These are phyloP conservation scores for Mycena sp. DNA, from an alignment of 1,284 basidiomycete species.

Conservation along the genomic window DNA sequence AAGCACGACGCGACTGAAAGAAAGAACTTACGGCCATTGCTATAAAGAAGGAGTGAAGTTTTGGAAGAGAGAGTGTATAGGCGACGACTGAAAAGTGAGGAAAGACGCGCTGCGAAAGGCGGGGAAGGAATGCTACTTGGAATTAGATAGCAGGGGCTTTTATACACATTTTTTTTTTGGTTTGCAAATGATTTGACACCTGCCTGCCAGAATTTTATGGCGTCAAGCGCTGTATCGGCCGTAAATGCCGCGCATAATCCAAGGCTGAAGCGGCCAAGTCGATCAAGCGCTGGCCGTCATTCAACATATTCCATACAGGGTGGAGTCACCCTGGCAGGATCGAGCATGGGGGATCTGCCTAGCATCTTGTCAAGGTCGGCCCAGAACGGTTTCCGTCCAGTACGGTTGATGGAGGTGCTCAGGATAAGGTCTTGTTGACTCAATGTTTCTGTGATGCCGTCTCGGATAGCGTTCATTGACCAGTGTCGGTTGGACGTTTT, in stretches of 20 bases:
- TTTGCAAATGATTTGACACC: background rate
- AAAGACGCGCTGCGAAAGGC: slow-evolving; percentile 25
- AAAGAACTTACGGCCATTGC: slow-evolving; percentile 30
- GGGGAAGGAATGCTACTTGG: background rate
- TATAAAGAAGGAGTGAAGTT: slow-evolving; percentile 1
- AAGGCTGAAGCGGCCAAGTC: slow-evolving; percentile 1
- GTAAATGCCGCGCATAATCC: slow-evolving; percentile 22
- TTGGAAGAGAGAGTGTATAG: slow-evolving; percentile 27
- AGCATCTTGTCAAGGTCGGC: slow-evolving; percentile 4
- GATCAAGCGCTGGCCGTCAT: slow-evolving; percentile 36
- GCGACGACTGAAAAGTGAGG: slow-evolving; percentile 4
- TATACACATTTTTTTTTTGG: slow-evolving; percentile 26
- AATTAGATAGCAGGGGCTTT: slow-evolving; percentile 9
- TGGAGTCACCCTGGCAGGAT: slow-evolving; percentile 26
- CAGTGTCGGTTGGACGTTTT: background rate
- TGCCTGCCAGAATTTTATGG: slow-evolving; percentile 16
- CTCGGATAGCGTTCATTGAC: background rate
- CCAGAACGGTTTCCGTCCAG: slow-evolving; percentile 1
- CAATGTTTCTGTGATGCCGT: background rate
- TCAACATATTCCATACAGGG: slow-evolving; percentile 20
- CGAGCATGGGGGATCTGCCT: slow-evolving; percentile 27
- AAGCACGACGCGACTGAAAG: background rate
- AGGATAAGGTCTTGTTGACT: slow-evolving; percentile 13
- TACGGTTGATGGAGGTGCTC: slow-evolving; percentile 2
- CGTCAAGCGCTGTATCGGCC: background rate